phyloP scores from a whole-genome alignment of 768 basidiomycete genomes.

The Peribolospora baueri region DNA sequence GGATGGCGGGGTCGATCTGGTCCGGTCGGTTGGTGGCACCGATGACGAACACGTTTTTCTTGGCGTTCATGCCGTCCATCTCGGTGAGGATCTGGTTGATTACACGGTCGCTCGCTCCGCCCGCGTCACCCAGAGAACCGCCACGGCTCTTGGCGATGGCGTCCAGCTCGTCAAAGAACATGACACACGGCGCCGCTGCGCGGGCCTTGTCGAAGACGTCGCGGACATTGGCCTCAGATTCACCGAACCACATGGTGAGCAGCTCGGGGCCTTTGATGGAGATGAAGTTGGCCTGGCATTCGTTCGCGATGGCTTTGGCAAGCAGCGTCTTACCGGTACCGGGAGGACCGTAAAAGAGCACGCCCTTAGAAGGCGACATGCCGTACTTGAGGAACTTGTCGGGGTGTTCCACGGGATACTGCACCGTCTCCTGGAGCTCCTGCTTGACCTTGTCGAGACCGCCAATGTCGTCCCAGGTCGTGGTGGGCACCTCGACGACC shows the following conservation, averaged over 20 bases:
- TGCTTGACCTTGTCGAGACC: constrained; percentile 98
- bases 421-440: constrained; percentile 96
- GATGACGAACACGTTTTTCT: constrained; percentile 60
- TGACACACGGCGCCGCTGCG: constrained; percentile 94
- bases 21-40: constrained; percentile 93
- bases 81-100: constrained; percentile 91
- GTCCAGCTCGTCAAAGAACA: constrained; percentile 99
- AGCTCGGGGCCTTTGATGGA: constrained; percentile 97
- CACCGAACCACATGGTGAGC: constrained; percentile 99
- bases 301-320: constrained; percentile 96
- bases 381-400: constrained; percentile 99
- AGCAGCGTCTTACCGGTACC: constrained; percentile 99
- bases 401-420: constrained; percentile 98
- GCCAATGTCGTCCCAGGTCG: constrained; percentile 98
- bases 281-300: constrained; percentile 99
- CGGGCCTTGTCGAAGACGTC: constrained; percentile 99
- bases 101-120: constrained; percentile 92
- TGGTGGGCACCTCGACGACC: constrained; percentile 93
- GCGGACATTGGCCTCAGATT: constrained; percentile 98
- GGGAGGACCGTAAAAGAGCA: constrained; percentile 96
- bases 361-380: constrained; percentile 98
- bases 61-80: constrained; percentile 96
- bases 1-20: constrained; percentile 74
- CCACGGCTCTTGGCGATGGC: constrained; percentile 97
- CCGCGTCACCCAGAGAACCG: constrained; percentile 53